These are phyloP conservation scores for Chlorophyllum brunneum DNA, from an alignment of 768 basidiomycete species.

Conservation along the genomic window DNA sequence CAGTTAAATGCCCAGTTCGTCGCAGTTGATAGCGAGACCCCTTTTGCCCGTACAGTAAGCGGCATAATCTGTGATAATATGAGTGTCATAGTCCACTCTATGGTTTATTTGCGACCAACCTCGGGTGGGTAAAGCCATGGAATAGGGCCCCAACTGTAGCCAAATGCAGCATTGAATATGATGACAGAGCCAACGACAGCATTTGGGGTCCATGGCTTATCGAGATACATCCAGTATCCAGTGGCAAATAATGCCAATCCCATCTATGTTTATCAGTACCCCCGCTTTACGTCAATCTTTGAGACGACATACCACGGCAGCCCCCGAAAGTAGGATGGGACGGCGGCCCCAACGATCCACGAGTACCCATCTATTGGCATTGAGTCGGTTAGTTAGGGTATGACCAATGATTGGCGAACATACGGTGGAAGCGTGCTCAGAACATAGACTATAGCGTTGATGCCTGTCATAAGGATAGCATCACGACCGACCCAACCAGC, in stretches of 20 bases:
- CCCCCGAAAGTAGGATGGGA: constrained; percentile 76
- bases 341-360: constrained; percentile 86
- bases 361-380: constrained; percentile 71
- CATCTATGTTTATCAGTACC: constrained; percentile 73
- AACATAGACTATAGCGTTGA: constrained; percentile 76
- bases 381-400: constrained; percentile 3
- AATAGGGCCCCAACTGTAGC: constrained; percentile 82
- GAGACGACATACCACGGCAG: constrained; percentile 51
- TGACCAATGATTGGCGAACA: constrained; percentile 19
- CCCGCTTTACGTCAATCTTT: background rate
- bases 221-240: constrained; percentile 88
- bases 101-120: constrained; percentile 30
- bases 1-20: constrained; percentile 85
- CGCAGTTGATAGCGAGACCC: constrained; percentile 85
- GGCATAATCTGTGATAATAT: constrained; percentile 70
- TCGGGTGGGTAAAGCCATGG: constrained; percentile 82
- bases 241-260: constrained; percentile 66
- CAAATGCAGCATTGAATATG: constrained; percentile 88
- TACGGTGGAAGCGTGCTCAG: constrained; percentile 75
- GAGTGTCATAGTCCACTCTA: background rate
- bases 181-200: constrained; percentile 87
- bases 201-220: constrained; percentile 71
- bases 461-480: constrained; percentile 89
- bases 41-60: constrained; percentile 79
- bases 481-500: constrained; percentile 90